Conservation (phyloP, 176 grass and related monocot genomes). For the Musa itinerans region DNA sequence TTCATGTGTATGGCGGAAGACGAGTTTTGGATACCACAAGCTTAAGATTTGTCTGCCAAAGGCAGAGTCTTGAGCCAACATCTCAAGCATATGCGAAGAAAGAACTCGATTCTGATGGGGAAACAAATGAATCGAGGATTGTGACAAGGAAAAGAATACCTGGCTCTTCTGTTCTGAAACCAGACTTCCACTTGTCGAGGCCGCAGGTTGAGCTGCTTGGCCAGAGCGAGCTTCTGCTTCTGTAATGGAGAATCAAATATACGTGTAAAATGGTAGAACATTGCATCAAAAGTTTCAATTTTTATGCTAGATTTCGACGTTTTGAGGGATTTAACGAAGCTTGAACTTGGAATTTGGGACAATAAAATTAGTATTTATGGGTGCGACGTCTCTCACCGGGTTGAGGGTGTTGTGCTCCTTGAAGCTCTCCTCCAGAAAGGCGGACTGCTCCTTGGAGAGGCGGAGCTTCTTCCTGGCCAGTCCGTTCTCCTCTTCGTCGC, state of each 20-base stretch:
- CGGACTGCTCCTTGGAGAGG: conserved; percentile 11
- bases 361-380: too few species aligned
- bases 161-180: conserved; percentile 15
- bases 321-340: background rate
- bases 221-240: conserved; percentile 10
- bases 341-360: background rate
- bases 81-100: too few species aligned
- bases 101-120: background rate
- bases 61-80: background rate
- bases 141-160: background rate
- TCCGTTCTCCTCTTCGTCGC: conserved; percentile 7
- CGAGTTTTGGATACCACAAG: too few species aligned
- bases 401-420: conserved; percentile 12
- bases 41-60: background rate
- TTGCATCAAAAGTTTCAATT: background rate
- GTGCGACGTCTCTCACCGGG: background rate
- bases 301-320: background rate
- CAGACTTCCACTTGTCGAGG: conserved; percentile 7
- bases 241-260: background rate
- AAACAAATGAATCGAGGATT: background rate
- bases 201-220: background rate
- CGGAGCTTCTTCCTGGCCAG: conserved; percentile 10
- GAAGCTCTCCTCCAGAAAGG: conserved; percentile 9
- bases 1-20: too few species aligned
- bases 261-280: background rate